Percentiles rank a stretch among this genome's conserved stretches.
phyloP scores from a whole-genome alignment of 1,284 basidiomycete genomes.

The Mycosarcoma mackinlayi region DNA sequence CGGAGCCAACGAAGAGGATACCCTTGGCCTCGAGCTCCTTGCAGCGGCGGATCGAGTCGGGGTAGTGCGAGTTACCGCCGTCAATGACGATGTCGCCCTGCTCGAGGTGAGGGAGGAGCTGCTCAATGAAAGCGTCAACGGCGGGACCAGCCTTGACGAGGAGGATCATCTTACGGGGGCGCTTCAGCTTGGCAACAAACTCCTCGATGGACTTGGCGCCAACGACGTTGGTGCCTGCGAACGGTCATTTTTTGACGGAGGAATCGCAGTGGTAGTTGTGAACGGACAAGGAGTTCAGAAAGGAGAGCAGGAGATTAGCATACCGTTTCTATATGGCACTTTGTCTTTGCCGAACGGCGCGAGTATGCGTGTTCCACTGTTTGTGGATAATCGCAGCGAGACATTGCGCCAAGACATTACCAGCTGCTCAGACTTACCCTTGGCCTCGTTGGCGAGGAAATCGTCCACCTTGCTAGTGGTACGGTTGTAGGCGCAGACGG shows the following conservation, averaged over 20 bases:
- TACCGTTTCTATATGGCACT: too few species aligned
- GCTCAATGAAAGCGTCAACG: constrained; percentile 74
- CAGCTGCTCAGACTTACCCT: constrained; percentile 75
- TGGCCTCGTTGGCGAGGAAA: constrained; percentile 96
- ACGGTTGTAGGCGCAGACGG: constrained; percentile 95
- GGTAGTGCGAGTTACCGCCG: constrained; percentile 99
- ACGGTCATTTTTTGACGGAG: too few species aligned
- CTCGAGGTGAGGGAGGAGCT: constrained; percentile 74
- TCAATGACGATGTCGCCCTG: constrained; percentile 94
- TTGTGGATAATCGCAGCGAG: not conserved
- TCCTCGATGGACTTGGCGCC: constrained; percentile 95
- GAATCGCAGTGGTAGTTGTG: constrained; percentile 84
- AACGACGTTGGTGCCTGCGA: constrained; percentile 84
- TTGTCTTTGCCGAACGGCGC: too few species aligned
- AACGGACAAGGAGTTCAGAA: not conserved
- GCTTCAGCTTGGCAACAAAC: constrained; percentile 74
- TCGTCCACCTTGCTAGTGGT: constrained; percentile 95
- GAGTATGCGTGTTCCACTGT: too few species aligned
- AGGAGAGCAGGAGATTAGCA: not conserved
- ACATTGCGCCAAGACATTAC: not conserved
- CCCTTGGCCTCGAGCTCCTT: constrained; percentile 94
- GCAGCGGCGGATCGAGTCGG: constrained; percentile 94
- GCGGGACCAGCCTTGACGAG: constrained; percentile 81
- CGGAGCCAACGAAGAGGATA: constrained; percentile 95
- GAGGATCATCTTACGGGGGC: constrained; percentile 83